Evolutionary conservation across 192 early-diverging fungal species (phyloP).

Genomic region (Globomyces pollinis-pini): DNA sequence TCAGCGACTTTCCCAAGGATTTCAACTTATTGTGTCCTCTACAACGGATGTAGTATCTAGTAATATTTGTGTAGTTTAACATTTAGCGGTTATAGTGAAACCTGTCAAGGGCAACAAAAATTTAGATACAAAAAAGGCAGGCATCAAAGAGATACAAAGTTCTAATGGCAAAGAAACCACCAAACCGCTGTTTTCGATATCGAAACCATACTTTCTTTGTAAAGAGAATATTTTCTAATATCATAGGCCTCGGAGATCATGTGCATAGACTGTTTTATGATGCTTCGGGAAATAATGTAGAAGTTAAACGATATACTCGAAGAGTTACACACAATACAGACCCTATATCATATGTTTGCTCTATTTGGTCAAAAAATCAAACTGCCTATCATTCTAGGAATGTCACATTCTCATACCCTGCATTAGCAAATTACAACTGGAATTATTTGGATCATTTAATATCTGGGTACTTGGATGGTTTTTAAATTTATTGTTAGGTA

Average conservation of each 20-base stretch:
- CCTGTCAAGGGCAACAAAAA: no score
- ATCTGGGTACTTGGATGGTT: no score
- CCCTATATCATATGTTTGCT: conserved; percentile 64
- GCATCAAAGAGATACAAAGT: background rate
- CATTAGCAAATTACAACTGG: conserved; percentile 76
- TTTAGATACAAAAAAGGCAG: background rate
- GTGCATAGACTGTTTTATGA: conserved; percentile 73
- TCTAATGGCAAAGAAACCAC: conserved; percentile 4
- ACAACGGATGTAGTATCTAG: background rate
- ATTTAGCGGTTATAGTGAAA: no score
- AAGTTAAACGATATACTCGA: conserved; percentile 80
- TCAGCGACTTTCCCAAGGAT: conserved; percentile 88
- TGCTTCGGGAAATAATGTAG: conserved; percentile 61
- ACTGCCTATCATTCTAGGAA: conserved; percentile 47
- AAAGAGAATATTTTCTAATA: no score
- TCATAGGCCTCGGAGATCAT: conserved; percentile 90
- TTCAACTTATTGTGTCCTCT: conserved; percentile 67
- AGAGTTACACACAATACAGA: conserved; percentile 49
- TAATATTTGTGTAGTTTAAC: no score
- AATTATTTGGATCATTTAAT: conserved; percentile 88
- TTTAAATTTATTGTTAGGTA: no score
- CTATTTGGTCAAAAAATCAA: conserved; percentile 76
- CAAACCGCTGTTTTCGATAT: conserved; percentile 13
- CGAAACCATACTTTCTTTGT: conserved; percentile 63
- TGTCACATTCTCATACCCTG: conserved; percentile 69